Base-by-base conservation (phyloP, 495 filamentous ascomycete genomes). In the Tuber brumale region DNA sequence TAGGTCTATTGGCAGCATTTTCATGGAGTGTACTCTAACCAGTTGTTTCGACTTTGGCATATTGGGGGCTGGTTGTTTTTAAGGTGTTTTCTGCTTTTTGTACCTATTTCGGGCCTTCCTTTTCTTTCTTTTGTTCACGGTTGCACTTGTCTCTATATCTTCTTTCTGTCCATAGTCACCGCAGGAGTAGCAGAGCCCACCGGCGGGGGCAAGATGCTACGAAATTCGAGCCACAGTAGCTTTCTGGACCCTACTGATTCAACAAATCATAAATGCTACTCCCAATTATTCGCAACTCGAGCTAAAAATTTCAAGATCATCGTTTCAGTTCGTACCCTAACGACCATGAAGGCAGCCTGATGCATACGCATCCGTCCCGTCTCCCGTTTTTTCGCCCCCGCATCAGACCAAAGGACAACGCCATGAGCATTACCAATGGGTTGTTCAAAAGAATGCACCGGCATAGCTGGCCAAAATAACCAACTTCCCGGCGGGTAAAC, bases 1-100 rank as follows among this genome's bases (percentile, higher is more conserved):
- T 79, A 48, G 76, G 70, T 70, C 75, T 66, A 14, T 66, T 66
- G 72, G 76, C 57, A 79, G 78, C 78, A 80, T 80, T 71, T 80
- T 71, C 75, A 37, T 42, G 78, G 78, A 79, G 76, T 80, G 78
- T 80, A 80, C 73, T 79, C 76, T 79, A 79, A 80, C 76, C 75
- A 74, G 78, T 73, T 80, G 72, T 75, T 48, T 80, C 79, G 44
- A 71, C 71, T 73, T 70, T 48, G 72, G 79, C 75, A 79, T 72
- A 41, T 78, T 57, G 45, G 57, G 75, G 78, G 73, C 19, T 71
- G 70, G 78, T 76, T 80, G 78, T 51, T 80, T 80, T 79, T 79
- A 43, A 69, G 77, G 70, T 71, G 75, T 57, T 70, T 70, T 79
- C 73, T 70, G 43, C 39, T 70, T 76, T 76, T 80, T 70, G 78